A percentile compares a stretch with the other conserved stretches of the same genome.
Conservation (phyloP, 2,329 filamentous ascomycete species). For the Hypoxylon sp. region DNA sequence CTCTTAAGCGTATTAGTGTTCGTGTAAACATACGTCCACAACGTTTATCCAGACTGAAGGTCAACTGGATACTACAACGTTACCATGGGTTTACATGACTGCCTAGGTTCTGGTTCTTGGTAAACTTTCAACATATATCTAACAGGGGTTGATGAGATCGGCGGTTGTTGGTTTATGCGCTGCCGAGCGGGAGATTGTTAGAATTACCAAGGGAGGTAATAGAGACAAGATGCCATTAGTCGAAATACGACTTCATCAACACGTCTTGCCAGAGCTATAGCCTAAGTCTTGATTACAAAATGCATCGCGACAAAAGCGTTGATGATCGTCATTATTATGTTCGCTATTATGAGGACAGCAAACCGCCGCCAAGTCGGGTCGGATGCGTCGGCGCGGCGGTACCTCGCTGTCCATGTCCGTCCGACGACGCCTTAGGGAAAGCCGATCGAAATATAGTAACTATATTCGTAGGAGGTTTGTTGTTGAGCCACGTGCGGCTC, state of each 20-base stretch:
- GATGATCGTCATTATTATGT: not conserved
- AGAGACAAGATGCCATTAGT: not conserved
- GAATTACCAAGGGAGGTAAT: not conserved
- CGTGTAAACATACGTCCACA: not conserved
- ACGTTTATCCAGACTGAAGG: not conserved
- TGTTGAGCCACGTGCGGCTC: constrained; percentile 11
- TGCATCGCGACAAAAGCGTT: not conserved
- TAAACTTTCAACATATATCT: not conserved
- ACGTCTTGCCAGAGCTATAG: constrained; percentile 2
- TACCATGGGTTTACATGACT: not conserved
- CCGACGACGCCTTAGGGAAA: not conserved
- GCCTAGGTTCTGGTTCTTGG: not conserved
- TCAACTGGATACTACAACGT: not conserved
- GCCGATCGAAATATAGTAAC: constrained; percentile 17
- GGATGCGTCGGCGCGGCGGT: not conserved
- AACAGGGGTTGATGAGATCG: constrained; percentile 20
- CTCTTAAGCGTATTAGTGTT: not conserved
- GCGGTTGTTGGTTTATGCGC: not conserved
- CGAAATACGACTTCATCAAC: not conserved
- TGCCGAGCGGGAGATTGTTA: not conserved
- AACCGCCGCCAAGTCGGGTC: not conserved
- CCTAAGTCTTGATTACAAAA: constrained; percentile 1
- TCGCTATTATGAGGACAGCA: constrained; percentile 1
- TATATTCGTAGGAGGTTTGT: not conserved
- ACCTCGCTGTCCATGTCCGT: not conserved